phyloP scores from a whole-genome alignment of 2,329 filamentous ascomycete species.

The Aspergillus ochraceus region DNA sequence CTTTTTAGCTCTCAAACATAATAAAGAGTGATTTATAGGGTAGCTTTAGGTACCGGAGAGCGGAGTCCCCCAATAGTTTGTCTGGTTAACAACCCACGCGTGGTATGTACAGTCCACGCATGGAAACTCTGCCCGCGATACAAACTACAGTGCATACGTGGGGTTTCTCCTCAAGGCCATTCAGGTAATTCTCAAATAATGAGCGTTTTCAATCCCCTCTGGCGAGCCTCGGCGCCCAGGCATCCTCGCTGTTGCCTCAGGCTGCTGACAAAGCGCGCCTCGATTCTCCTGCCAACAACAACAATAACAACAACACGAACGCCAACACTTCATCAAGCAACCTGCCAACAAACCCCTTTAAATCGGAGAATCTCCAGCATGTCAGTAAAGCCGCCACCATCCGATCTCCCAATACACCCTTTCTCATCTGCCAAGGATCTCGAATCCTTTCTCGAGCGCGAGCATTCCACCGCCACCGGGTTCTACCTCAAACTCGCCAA shows the following conservation, averaged over 20 bases:
- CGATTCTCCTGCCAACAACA: not conserved
- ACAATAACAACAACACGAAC: not conserved
- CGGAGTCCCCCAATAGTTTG: too few relatives aligned
- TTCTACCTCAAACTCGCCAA: constrained; percentile 54
- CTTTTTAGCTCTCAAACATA: too few relatives aligned
- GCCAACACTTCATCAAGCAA: not conserved
- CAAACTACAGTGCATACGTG: too few relatives aligned
- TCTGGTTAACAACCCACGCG: too few relatives aligned
- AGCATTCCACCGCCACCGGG: constrained; percentile 36
- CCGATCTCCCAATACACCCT: constrained; percentile 28
- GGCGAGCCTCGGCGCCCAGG: not conserved
- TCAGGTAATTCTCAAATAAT: too few relatives aligned
- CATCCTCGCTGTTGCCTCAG: not conserved
- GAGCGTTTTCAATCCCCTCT: not conserved
- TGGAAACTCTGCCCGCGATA: too few relatives aligned
- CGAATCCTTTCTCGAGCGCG: constrained; percentile 43
- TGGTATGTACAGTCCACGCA: too few relatives aligned
- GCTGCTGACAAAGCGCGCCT: not conserved
- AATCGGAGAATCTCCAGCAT: not conserved
- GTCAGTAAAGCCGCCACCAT: constrained; percentile 13
- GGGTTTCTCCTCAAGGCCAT: too few relatives aligned
- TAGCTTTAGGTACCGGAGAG: too few relatives aligned
- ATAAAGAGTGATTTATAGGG: too few relatives aligned
- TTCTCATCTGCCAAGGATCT: constrained; percentile 31
- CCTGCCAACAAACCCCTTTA: not conserved